Evolutionary conservation across 1,284 basidiomycete genomes (phyloP).

Genomic region (Tylopilus sp.): DNA sequence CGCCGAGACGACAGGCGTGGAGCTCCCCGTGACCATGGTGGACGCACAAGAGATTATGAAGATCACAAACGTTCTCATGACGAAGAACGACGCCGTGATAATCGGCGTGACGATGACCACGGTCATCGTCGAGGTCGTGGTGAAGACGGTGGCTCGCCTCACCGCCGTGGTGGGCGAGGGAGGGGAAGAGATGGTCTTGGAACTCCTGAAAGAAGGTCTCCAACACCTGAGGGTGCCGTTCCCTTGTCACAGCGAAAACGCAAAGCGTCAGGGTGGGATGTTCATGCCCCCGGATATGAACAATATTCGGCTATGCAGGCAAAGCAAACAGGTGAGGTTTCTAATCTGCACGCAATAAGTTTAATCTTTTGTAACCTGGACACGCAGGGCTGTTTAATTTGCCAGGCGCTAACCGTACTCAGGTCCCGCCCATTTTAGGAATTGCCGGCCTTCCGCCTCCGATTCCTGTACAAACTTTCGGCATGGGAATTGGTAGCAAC

Average conservation of each 20-base stretch:
- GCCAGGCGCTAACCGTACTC: slow-evolving; percentile 84
- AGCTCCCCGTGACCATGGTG: slow-evolving; percentile 35
- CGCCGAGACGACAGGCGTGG: slow-evolving; percentile 41
- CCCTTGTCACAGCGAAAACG: slow-evolving; percentile 83
- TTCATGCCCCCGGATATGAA: slow-evolving; percentile 92
- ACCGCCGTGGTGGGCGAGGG: slow-evolving; percentile 38
- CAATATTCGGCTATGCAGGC: slow-evolving; percentile 92
- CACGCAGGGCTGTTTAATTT: slow-evolving; percentile 80
- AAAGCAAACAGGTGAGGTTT: slow-evolving; percentile 82
- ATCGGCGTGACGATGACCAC: slow-evolving; percentile 47
- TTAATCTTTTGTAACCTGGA: slow-evolving; percentile 6
- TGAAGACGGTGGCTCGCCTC: slow-evolving; percentile 36
- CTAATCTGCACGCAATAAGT: neutral
- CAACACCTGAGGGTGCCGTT: slow-evolving; percentile 82
- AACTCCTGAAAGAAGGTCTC: slow-evolving; percentile 75
- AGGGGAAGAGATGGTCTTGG: slow-evolving; percentile 51
- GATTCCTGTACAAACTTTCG: slow-evolving; percentile 75
- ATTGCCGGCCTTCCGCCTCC: slow-evolving; percentile 76
- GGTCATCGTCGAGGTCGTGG: slow-evolving; percentile 35
- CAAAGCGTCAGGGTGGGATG: slow-evolving; percentile 92
- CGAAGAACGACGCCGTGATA: slow-evolving; percentile 44
- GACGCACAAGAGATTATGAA: slow-evolving; percentile 40
- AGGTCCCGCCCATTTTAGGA: slow-evolving; percentile 75
- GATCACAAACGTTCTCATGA: slow-evolving; percentile 43
- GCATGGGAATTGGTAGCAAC: slow-evolving; percentile 78